Base-by-base conservation (phyloP, 148 eudicot genomes). In the Agrostemma githago region DNA sequence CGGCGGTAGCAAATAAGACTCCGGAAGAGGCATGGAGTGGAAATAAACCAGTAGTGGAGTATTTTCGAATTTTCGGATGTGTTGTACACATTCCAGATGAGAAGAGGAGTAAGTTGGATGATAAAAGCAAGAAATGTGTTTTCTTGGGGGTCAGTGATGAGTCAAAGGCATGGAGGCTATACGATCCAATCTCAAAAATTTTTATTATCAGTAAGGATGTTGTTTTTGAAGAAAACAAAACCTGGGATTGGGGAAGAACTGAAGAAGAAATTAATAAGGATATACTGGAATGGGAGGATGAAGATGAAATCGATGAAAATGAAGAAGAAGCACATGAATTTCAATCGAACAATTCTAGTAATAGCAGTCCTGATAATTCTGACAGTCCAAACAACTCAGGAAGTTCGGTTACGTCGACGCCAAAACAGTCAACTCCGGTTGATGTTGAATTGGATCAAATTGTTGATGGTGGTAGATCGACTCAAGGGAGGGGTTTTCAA, bases 11-110 rank as follows among this genome's bases (percentile, higher is more conserved):
- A 26, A 26, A 26, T 26, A 26, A 26, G 34, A 62, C 68, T 5
- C 76, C 40, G 20, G 67, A 62, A 44, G 76, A 73, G 48, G 68
- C 57, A 8, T 73, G 57, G 68, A 44, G 40, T 41, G 68, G 68
- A 11, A 10, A 19, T 1, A 73, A 61, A 20, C 76, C 68, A 19
- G 57, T 7, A 2, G 40, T 73, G 8, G 19, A 42, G 3, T 6
- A 61, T 44, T 62, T 73, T 3, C 34, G 34, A 26, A 26, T 26
- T 26, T 26, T 26, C 34, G 34, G 34, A 26, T 26, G 34, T 26
- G 34, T 26, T 26, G 34, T 26, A 26, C 34, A 26, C 34, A 26
- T 26, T 26, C 34, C 34, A 26, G 34, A 26, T 26, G 1, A 26
- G 34, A 26, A 26, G 34, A 26, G 34, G 34, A 26, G 34, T 26